A percentile compares a stretch with the other conserved stretches of the same genome.
phyloP scores from a whole-genome alignment of 139 green algal species.

The Tetraselmis chui region DNA sequence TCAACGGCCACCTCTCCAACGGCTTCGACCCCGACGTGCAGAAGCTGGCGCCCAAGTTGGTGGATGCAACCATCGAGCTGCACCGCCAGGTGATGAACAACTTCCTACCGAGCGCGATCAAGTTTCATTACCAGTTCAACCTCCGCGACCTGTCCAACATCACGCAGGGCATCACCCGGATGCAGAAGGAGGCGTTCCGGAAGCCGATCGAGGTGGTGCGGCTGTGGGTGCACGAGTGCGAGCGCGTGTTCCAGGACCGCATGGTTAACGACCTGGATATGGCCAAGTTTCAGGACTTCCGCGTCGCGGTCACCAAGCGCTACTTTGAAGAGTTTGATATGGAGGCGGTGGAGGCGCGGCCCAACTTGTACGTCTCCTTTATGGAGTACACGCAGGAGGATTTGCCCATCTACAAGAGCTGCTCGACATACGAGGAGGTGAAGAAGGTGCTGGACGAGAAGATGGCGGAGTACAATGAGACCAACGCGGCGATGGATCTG shows the following conservation, averaged over 20 bases:
- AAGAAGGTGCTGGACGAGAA: conserved; percentile 67
- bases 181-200: conserved; percentile 65
- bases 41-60: conserved; percentile 55
- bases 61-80: conserved; percentile 83
- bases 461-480: conserved; percentile 84
- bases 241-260: conserved; percentile 78
- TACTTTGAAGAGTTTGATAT: conserved; percentile 51
- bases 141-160: conserved; percentile 80
- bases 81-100: conserved; percentile 74
- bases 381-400: conserved; percentile 30
- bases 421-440: conserved; percentile 47
- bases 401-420: conserved; percentile 37
- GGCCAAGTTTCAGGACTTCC: conserved; percentile 67
- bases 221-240: conserved; percentile 78
- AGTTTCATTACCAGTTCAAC: conserved; percentile 93
- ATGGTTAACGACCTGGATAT: conserved; percentile 74
- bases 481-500: conserved; percentile 73
- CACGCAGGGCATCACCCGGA: conserved; percentile 65
- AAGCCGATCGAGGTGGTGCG: conserved; percentile 52
- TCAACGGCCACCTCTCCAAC: conserved; percentile 53
- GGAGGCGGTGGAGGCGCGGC: conserved; percentile 56
- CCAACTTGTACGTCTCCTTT: conserved; percentile 57
- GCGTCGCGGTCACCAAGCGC: conserved; percentile 51
- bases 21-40: conserved; percentile 60
- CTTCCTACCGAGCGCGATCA: conserved; percentile 78